phyloP scores from a whole-genome alignment of 352 stramenopile genomes.

The Phytophthora podocarpi region DNA sequence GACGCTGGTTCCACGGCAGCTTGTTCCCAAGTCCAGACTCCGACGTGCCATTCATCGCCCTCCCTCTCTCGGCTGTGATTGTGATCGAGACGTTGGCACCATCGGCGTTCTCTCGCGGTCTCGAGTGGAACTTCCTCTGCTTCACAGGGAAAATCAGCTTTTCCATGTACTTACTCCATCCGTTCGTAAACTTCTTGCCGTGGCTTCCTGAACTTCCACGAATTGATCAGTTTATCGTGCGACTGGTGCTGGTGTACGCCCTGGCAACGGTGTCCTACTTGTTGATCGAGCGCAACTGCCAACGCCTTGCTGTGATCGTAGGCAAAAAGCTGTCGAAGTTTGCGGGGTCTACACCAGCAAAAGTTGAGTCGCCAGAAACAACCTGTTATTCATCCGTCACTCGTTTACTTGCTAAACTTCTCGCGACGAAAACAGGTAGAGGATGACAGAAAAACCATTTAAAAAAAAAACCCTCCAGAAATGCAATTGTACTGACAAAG shows the following conservation, averaged over 20 bases:
- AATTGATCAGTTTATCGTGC: conserved; percentile 8
- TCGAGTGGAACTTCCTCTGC: conserved; percentile 41
- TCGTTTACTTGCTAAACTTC: too few relatives aligned
- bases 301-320: not conserved
- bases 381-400: too few relatives aligned
- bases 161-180: conserved; percentile 47
- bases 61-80: conserved; percentile 3
- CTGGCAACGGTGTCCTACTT: conserved; percentile 4
- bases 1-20: not conserved
- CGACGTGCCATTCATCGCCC: not conserved
- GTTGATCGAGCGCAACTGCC: not conserved
- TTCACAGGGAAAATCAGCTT: conserved; percentile 50
- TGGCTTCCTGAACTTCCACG: not conserved
- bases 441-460: too few relatives aligned
- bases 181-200: conserved; percentile 32
- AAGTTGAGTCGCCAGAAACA: too few relatives aligned
- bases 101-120: conserved; percentile 17
- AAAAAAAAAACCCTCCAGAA: too few relatives aligned
- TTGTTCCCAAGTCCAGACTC: not conserved
- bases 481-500: too few relatives aligned
- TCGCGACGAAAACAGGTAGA: too few relatives aligned
- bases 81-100: conserved; percentile 20
- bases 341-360: too few relatives aligned
- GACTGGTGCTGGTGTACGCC: conserved; percentile 8
- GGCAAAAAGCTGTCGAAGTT: not conserved